Base-by-base conservation (phyloP, 768 basidiomycete genomes). In the Amylocystis lapponica region DNA sequence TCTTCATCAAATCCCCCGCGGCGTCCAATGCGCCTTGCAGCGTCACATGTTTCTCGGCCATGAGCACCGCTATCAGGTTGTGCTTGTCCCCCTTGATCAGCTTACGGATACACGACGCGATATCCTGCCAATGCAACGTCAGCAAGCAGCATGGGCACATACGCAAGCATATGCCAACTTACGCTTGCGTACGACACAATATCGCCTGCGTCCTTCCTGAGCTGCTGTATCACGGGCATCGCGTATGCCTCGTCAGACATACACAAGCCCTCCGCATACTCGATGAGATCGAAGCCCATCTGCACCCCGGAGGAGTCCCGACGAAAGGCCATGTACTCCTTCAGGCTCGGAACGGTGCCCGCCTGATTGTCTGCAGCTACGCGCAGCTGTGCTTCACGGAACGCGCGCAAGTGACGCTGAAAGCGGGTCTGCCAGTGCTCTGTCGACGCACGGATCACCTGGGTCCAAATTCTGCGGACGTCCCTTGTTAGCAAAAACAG, bases 151-250 rank as follows among this genome's bases (percentile, higher is more conserved):
- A 27, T 26, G 16, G 30, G 16, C 8, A 27, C n/a, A n/a, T n/a
- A 41, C 12, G 12, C 14, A 44, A 20, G 26, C 6, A 22, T 13
- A 21, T 16, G n/a, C 27, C n/a, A n/a, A 55, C 64, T 32, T 57
- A 82, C 82, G 62, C 71, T 62, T n/a, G 75, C 71, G 65, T 72
- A 72, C 6, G 68, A 66, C 11, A 79, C 68, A 33, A 82, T 64
- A 50, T 81, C 70, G 8, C 68, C 64, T 2, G 74, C 74, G 36
- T 65, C 53, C 22, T 64, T 55, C 27, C 62, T 66, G 8, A 81
- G 51, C 12, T 56, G 54, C 19, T 40, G 44, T 12, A 75, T 44
- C n/a, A 52, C 41, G 8, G 59, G 52, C 13, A 57, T 49, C 11
- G 56, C 55, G 16, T 52, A 47, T 3, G 56, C 52, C 16, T 55